Evolutionary conservation across 129 eudicot genomes (phyloP).

Genomic region (Sambucus nigra): DNA sequence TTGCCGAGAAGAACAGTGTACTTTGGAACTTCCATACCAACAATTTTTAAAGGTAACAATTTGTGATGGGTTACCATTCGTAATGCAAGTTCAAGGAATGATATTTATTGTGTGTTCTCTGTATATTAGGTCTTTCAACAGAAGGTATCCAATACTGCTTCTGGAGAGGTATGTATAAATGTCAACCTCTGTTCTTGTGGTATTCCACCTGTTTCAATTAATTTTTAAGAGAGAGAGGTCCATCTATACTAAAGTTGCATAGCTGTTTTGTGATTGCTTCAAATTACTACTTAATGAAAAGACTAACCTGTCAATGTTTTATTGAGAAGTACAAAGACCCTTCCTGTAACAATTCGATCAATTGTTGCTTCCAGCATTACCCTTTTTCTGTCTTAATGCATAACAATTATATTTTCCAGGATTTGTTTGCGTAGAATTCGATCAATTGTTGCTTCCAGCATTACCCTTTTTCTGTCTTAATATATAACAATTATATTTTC

Average conservation of each 20-base stretch:
- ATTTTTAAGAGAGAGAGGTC: not conserved
- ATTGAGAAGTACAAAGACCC: too few species aligned
- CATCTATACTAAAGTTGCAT: too few species aligned
- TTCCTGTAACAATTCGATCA: constrained; percentile 77
- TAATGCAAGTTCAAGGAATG: not conserved
- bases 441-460: constrained; percentile 23
- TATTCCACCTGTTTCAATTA: not conserved
- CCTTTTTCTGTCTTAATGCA: not conserved
- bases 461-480: too few species aligned
- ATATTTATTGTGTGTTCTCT: not conserved
- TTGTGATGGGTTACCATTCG: not conserved
- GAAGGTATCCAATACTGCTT: constrained; percentile 81
- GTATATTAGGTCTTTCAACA: constrained; percentile 49
- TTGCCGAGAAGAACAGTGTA: constrained; percentile 79
- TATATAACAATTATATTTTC: not conserved
- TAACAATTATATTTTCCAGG: constrained; percentile 38
- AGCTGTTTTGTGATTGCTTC: too few species aligned
- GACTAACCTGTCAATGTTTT: too few species aligned
- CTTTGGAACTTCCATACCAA: constrained; percentile 79
- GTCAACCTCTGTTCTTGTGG: constrained; percentile 9
- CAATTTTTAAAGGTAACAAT: constrained; percentile 69
- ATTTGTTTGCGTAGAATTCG: constrained; percentile 85
- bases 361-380: not conserved
- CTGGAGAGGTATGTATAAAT: constrained; percentile 66
- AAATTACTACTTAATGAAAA: too few species aligned